A percentile compares a stretch with the other conserved stretches of the same genome.
Evolutionary conservation across 352 stramenopile species (phyloP).

Genomic region (Halophytophthora batemanensis): DNA sequence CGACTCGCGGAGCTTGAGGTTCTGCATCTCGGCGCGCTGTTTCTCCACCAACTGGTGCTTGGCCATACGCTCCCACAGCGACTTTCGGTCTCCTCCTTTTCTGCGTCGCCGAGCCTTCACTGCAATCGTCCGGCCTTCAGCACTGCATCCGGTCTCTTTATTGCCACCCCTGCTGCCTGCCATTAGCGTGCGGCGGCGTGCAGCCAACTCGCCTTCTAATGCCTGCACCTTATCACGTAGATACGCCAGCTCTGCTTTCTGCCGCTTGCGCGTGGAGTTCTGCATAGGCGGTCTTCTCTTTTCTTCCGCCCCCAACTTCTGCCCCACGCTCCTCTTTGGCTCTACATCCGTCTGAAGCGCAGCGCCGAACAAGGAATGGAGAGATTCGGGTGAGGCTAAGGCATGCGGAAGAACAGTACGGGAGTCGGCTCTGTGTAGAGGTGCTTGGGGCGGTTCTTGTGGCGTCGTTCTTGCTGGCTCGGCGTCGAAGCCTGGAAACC

Average conservation of each 20-base stretch:
- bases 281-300: conserved; percentile 34
- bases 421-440: conserved; percentile 4
- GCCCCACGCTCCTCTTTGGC: no score
- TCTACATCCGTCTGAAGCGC: no score
- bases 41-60: conserved; percentile 31
- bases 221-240: conserved; percentile 40
- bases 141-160: conserved; percentile 4
- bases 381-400: no score
- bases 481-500: conserved; percentile 2
- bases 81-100: background rate
- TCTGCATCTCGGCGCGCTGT: conserved; percentile 33
- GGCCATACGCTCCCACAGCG: conserved; percentile 37
- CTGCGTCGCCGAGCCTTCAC: background rate
- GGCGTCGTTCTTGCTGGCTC: conserved; percentile 4
- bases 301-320: conserved; percentile 1
- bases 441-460: background rate
- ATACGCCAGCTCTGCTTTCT: conserved; percentile 56
- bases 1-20: conserved; percentile 23
- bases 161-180: conserved; percentile 3
- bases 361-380: no score
- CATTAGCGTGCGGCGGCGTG: conserved; percentile 11
- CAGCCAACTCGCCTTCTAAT: conserved; percentile 36
- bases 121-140: background rate
- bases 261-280: conserved; percentile 49
- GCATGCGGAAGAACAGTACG: no score